A percentile compares a stretch with the other conserved stretches of the same genome.
These are phyloP conservation scores for Cubamyces sp. DNA, from an alignment of 768 basidiomycete genomes.

Conservation along the genomic window DNA sequence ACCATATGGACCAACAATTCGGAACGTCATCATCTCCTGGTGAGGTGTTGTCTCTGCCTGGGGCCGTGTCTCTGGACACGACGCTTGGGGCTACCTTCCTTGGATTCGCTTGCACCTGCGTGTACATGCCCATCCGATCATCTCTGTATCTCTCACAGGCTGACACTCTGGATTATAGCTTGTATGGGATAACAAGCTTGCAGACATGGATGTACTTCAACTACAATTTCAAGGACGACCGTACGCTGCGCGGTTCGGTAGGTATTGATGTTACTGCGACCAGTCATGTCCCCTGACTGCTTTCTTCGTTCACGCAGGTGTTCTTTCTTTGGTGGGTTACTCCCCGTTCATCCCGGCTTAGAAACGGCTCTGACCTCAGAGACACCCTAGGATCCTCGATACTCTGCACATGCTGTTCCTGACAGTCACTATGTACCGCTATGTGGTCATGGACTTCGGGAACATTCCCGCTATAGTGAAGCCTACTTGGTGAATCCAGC, in stretches of 20 bases:
- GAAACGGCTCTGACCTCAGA: no score
- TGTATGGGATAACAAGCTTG: constrained; percentile 9
- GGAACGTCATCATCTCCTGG: no score
- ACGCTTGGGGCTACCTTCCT: background rate
- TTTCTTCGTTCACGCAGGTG: background rate
- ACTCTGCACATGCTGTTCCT: constrained; percentile 18
- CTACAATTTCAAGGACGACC: background rate
- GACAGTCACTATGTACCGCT: constrained; percentile 18
- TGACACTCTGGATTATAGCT: background rate
- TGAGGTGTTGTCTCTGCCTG: no score
- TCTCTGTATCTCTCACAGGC: no score
- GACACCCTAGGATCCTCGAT: constrained; percentile 20
- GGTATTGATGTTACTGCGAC: background rate
- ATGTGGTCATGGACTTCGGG: constrained; percentile 22
- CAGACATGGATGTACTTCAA: constrained; percentile 14
- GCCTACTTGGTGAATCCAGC: constrained; percentile 14
- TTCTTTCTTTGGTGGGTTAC: background rate
- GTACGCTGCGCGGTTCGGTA: background rate
- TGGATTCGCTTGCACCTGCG: background rate
- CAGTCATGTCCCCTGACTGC: background rate
- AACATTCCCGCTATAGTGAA: constrained; percentile 8
- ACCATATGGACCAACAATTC: no score
- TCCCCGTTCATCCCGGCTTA: no score
- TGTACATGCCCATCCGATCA: background rate
- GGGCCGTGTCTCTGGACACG: no score